Evolutionary conservation across 2,329 filamentous ascomycete species (phyloP).

Genomic region (Aspergillus clavatus): DNA sequence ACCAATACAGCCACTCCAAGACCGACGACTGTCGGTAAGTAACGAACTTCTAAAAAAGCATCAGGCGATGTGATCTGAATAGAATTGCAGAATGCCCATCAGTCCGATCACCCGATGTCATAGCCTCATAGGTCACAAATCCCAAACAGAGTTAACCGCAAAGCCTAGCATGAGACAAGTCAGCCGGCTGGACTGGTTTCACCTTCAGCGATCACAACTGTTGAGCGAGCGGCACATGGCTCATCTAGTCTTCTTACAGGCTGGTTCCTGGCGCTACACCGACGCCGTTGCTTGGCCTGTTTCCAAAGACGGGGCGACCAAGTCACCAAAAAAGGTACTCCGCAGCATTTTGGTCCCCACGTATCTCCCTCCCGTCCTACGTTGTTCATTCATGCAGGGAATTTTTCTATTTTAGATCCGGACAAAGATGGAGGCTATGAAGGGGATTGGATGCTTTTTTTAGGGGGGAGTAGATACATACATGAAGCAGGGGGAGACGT

Average conservation of each 20-base stretch:
- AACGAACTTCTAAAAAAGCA: background rate
- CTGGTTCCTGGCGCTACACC: conserved; percentile 17
- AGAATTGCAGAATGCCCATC: background rate
- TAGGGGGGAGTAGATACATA: background rate
- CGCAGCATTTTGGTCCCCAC: too few species aligned
- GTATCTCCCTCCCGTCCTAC: too few species aligned
- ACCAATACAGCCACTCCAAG: too few species aligned
- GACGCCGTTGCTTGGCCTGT: conserved; percentile 8
- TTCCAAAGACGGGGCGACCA: too few species aligned
- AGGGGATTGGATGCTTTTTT: background rate
- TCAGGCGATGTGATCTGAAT: background rate
- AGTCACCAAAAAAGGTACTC: too few species aligned
- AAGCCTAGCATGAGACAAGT: conserved; percentile 11
- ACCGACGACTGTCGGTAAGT: too few species aligned
- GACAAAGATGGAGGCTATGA: background rate
- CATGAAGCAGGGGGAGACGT: too few species aligned
- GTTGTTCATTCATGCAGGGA: background rate
- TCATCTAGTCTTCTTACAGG: conserved; percentile 15
- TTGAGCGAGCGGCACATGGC: conserved; percentile 9
- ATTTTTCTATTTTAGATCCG: background rate
- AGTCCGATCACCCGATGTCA: too few species aligned
- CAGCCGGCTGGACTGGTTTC: conserved; percentile 13
- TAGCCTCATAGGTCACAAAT: background rate
- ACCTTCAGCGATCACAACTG: conserved; percentile 14
- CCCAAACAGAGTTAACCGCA: background rate